Conservation (phyloP, 805 yeast genomes). For the Metschnikowia rubicola region DNA sequence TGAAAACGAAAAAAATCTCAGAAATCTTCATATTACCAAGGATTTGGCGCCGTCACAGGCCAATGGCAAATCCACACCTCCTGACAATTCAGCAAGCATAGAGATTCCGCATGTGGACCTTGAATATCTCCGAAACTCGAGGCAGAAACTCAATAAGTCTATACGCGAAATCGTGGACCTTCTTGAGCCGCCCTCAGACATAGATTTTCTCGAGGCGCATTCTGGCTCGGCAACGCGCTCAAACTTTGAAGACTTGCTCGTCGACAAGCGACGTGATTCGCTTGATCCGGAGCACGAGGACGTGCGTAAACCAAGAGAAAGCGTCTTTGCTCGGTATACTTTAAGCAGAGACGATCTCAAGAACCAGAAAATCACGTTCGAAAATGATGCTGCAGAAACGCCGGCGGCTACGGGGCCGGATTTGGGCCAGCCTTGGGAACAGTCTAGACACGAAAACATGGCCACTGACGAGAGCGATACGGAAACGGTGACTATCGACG, state of each 20-base stretch:
- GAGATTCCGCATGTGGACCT: slow-evolving; percentile 17
- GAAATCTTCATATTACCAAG: too few relatives aligned
- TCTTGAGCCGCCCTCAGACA: slow-evolving; percentile 16
- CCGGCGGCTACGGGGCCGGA: neutral
- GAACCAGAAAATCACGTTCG: slow-evolving; percentile 3
- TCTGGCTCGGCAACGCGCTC: neutral
- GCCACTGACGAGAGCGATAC: slow-evolving; percentile 15
- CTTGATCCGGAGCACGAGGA: slow-evolving; percentile 2
- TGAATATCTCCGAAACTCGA: slow-evolving; percentile 14
- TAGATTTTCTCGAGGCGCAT: slow-evolving; percentile 5
- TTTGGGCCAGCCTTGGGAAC: neutral
- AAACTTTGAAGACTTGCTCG: slow-evolving; percentile 13
- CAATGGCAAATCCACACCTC: neutral
- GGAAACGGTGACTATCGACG: slow-evolving; percentile 17
- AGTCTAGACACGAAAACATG: neutral
- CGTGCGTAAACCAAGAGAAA: neutral
- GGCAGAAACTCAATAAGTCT: slow-evolving; percentile 13
- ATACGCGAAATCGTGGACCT: slow-evolving; percentile 16
- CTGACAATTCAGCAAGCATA: neutral
- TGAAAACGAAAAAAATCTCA: too few relatives aligned
- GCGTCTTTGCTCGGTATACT: slow-evolving; percentile 14
- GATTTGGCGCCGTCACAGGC: too few relatives aligned
- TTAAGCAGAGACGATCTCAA: slow-evolving; percentile 15
- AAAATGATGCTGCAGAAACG: neutral
- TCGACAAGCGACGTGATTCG: slow-evolving; percentile 2